A percentile compares a stretch with the other conserved stretches of the same genome.
Evolutionary conservation across 306 rosid genomes (phyloP).

Genomic region (Chamaecrista fasciculata): DNA sequence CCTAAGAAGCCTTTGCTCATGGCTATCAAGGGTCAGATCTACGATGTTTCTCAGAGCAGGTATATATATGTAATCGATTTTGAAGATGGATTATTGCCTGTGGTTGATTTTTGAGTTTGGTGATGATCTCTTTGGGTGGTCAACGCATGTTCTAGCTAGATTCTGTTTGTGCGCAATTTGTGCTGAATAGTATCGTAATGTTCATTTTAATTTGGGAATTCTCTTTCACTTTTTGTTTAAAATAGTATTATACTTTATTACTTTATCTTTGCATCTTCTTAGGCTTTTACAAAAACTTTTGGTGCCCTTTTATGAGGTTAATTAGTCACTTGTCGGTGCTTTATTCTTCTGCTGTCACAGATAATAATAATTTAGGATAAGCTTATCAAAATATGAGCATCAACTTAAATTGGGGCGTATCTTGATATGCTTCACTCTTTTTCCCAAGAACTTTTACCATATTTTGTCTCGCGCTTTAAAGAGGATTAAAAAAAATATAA

Average conservation of each 20-base stretch:
- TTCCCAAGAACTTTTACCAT: not conserved
- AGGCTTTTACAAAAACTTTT: not conserved
- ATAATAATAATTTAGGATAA: not conserved
- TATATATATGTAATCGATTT: slow-evolving; percentile 12
- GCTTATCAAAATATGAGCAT: not conserved
- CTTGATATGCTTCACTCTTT: not conserved
- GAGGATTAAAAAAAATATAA: not conserved
- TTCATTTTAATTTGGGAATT: not conserved
- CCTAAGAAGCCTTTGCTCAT: slow-evolving; percentile 77
- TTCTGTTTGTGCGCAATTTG: not conserved
- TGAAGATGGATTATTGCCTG: not conserved
- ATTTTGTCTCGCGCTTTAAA: not conserved
- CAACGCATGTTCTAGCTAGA: not conserved
- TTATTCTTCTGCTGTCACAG: not conserved
- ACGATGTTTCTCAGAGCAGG: slow-evolving; percentile 98
- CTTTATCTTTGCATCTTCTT: not conserved
- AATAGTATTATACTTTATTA: not conserved
- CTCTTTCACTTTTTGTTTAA: not conserved
- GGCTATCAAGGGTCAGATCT: slow-evolving; percentile 98
- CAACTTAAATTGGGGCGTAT: not conserved
- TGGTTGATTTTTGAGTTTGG: not conserved
- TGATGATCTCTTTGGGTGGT: not conserved
- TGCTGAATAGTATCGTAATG: not conserved
- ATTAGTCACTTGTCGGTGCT: not conserved
- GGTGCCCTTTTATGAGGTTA: not conserved